Evolutionary conservation across 2,329 filamentous ascomycete species (phyloP).

Genomic region (Calonectria multiphialidica): DNA sequence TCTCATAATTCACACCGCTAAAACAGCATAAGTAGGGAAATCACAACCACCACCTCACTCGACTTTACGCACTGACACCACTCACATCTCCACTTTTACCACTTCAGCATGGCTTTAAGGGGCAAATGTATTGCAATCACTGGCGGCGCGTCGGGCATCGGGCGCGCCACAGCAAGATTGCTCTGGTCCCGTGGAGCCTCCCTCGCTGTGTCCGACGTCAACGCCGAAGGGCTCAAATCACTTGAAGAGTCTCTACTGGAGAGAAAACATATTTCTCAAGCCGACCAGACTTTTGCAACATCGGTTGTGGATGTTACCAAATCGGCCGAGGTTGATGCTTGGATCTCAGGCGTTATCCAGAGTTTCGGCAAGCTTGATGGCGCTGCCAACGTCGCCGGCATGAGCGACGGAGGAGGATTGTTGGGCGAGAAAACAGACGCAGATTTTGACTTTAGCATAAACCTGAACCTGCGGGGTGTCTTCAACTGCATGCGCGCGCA

Average conservation of each 20-base stretch:
- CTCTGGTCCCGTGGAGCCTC: neutral
- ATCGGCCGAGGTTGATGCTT: neutral
- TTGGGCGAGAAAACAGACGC: neutral
- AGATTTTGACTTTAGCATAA: neutral
- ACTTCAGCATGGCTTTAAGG: neutral
- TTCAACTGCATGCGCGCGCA: conserved; percentile 1
- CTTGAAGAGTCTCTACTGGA: neutral
- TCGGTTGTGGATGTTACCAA: neutral
- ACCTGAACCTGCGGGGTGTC: neutral
- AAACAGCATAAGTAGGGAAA: too few relatives aligned
- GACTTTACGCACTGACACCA: too few relatives aligned
- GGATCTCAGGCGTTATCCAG: neutral
- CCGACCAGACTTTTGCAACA: neutral
- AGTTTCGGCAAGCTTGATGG: neutral
- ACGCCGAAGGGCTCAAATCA: neutral
- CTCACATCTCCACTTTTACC: neutral
- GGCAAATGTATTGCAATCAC: neutral
- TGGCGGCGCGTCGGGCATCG: neutral
- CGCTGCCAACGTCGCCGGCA: neutral
- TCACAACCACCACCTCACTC: neutral
- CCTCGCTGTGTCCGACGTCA: neutral
- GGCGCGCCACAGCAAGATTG: neutral
- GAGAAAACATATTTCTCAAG: too few relatives aligned
- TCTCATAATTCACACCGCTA: too few relatives aligned
- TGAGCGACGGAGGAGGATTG: neutral